A percentile compares a stretch with the other conserved stretches of the same genome.
phyloP scores from a whole-genome alignment of 495 filamentous ascomycete genomes.

The Penicillium silybi region DNA sequence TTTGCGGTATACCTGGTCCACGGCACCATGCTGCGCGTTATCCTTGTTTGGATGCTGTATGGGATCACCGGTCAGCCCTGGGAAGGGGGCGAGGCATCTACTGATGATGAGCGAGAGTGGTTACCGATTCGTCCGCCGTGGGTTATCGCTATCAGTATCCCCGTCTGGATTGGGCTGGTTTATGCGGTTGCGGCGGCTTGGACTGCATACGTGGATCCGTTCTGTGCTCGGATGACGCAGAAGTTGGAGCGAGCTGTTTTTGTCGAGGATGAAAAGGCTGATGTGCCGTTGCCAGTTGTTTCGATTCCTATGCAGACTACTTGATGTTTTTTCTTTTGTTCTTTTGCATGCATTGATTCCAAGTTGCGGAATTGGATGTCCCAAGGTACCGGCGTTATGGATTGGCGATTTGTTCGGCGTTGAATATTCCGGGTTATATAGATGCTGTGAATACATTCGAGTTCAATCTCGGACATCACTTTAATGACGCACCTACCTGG shows the following conservation, averaged over 20 bases:
- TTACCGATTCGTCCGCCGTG: constrained; percentile 34
- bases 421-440: not conserved
- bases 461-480: not conserved
- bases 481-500: not conserved
- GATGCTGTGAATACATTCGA: not conserved
- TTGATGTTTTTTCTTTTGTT: constrained; percentile 14
- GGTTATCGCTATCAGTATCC: constrained; percentile 48
- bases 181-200: constrained; percentile 57
- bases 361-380: not conserved
- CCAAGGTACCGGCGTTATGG: not conserved
- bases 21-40: constrained; percentile 59
- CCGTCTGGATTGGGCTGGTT: constrained; percentile 54
- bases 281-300: constrained; percentile 32
- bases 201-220: constrained; percentile 63
- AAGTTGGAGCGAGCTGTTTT: constrained; percentile 53
- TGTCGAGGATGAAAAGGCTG: constrained; percentile 47
- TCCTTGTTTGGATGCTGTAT: constrained; percentile 63
- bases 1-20: constrained; percentile 72
- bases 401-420: not conserved
- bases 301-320: constrained; percentile 31
- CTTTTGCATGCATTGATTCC: not conserved
- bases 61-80: constrained; percentile 51
- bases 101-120: constrained; percentile 38
- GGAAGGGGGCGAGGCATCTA: constrained; percentile 43
- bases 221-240: constrained; percentile 58